Base-by-base conservation (phyloP, 2,329 filamentous ascomycete genomes). In the Claviceps humidiphila region DNA sequence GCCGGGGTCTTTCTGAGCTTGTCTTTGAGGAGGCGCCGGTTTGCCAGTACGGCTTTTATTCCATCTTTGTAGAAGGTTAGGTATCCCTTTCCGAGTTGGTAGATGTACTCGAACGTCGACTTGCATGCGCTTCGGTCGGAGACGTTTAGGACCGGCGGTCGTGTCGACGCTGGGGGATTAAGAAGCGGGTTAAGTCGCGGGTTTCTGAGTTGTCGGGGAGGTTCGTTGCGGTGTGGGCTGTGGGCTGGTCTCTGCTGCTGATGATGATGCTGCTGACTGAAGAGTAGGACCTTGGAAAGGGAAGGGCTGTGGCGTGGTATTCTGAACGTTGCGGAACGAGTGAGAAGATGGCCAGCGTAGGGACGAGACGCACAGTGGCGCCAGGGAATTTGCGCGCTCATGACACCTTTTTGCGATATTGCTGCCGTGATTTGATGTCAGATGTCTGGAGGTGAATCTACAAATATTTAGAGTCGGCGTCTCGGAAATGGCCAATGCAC, bases 31-130 rank as follows among this genome's bases (percentile, higher is more conserved):
- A 76, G 73, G 22, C 71, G 63, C 47, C 78, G 74, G 59, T 95
- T 95, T 54, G 73, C 69, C 64, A 81, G 82, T 50, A 95, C 82
- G 60, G 85, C 81, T 63, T 82, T 82, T 37, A 95, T 69, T 17
- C 90, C 91, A 1, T 80, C 76, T 69, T 93, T 95, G 80, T 96
- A 97, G 77, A 97, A 97, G 39, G 68, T 68, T 9, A 85, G 66
- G 68, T 95, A 95, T 50, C 85, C 81, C 64, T 85, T 85, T 56
- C 88, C 91, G 30, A 83, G 70, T 44, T 69, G 64, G 61, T 79
- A 78, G 56, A 80, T 72, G 69, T 86, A 78, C 47, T 58, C 59
- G 7, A 60, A 58, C 1, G 58, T 56, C 16, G 65, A 68, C 20
- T 64, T 58, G 17, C 61, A 61, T 40, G 66, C 61, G 52, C 67